A percentile compares a stretch with the other conserved stretches of the same genome.
Conservation (phyloP, 306 rosid genomes). For the Arachis stenosperma region DNA sequence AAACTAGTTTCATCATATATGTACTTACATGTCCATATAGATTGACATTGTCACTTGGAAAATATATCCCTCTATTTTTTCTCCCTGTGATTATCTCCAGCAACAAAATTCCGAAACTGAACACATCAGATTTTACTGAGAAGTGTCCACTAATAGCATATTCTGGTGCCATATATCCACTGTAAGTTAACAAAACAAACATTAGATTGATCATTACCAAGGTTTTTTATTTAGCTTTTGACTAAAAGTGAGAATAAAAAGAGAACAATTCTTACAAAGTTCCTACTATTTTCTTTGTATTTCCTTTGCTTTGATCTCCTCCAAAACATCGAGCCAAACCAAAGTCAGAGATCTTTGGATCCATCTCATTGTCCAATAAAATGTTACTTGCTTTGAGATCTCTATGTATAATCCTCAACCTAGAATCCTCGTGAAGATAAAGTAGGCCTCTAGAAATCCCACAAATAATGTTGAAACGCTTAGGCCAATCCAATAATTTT, state of each 20-base stretch:
- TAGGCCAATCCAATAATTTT: slow-evolving; percentile 43
- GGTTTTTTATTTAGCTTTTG: background rate
- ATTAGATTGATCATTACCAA: background rate
- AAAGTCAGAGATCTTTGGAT: slow-evolving; percentile 57
- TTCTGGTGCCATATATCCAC: slow-evolving; percentile 29
- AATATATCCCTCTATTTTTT: slow-evolving; percentile 17
- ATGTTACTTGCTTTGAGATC: slow-evolving; percentile 56
- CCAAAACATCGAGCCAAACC: slow-evolving; percentile 53
- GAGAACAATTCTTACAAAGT: slow-evolving; percentile 43
- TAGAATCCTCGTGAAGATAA: slow-evolving; percentile 54
- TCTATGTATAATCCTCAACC: slow-evolving; percentile 51
- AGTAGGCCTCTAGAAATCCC: slow-evolving; percentile 53
- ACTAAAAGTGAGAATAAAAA: background rate
- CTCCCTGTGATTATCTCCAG: slow-evolving; percentile 17
- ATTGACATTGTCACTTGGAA: background rate
- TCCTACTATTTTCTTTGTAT: slow-evolving; percentile 53
- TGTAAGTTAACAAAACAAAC: background rate
- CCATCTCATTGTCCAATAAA: slow-evolving; percentile 48
- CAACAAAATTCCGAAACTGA: slow-evolving; percentile 30
- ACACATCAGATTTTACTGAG: slow-evolving; percentile 16
- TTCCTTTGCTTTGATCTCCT: slow-evolving; percentile 51
- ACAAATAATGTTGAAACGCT: slow-evolving; percentile 43
- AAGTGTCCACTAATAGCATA: slow-evolving; percentile 4
- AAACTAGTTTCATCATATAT: background rate
- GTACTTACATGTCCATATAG: slow-evolving; percentile 25